Evolutionary conservation across 495 filamentous ascomycete species (phyloP).

Genomic region (Xylaria flabelliformis): DNA sequence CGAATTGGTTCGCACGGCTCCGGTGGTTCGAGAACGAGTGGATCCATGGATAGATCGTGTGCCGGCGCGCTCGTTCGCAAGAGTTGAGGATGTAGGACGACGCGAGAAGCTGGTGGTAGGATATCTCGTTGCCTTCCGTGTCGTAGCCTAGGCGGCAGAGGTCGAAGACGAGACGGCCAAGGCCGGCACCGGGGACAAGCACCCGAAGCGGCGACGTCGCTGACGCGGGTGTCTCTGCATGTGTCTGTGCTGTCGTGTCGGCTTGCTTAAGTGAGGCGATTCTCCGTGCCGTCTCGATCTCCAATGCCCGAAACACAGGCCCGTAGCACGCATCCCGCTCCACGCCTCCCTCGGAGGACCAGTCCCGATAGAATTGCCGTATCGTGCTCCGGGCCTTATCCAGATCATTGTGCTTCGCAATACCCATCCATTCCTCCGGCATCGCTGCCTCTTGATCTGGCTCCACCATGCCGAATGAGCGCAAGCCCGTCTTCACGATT

Average conservation of each 20-base stretch:
- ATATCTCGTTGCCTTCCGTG: slow-evolving; percentile 93
- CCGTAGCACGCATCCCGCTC: slow-evolving; percentile 80
- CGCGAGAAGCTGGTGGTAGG: slow-evolving; percentile 88
- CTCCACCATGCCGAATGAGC: slow-evolving; percentile 63
- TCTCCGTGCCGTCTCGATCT: slow-evolving; percentile 55
- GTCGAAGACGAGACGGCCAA: slow-evolving; percentile 83
- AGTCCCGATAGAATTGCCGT: slow-evolving; percentile 93
- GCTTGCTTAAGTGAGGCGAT: slow-evolving; percentile 1
- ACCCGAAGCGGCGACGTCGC: slow-evolving; percentile 55
- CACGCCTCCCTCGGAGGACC: slow-evolving; percentile 75
- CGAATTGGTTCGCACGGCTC: slow-evolving; percentile 72
- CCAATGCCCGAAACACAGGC: slow-evolving; percentile 70
- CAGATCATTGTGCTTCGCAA: slow-evolving; percentile 71
- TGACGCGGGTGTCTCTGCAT: not conserved
- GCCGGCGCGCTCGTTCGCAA: slow-evolving; percentile 49
- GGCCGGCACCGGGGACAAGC: slow-evolving; percentile 80
- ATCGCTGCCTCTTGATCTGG: slow-evolving; percentile 35
- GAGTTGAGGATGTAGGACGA: slow-evolving; percentile 85
- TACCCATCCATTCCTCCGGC: slow-evolving; percentile 64
- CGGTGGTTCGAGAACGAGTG: slow-evolving; percentile 80
- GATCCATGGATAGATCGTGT: slow-evolving; percentile 82
- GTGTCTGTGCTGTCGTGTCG: slow-evolving; percentile 7
- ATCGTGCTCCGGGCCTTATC: slow-evolving; percentile 92
- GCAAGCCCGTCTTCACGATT: slow-evolving; percentile 71
- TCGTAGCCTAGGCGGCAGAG: slow-evolving; percentile 75